A percentile compares a stretch with the other conserved stretches of the same genome.
Evolutionary conservation across 805 yeast genomes (phyloP).

Genomic region (Yamadazyma takamatsuzukensis): DNA sequence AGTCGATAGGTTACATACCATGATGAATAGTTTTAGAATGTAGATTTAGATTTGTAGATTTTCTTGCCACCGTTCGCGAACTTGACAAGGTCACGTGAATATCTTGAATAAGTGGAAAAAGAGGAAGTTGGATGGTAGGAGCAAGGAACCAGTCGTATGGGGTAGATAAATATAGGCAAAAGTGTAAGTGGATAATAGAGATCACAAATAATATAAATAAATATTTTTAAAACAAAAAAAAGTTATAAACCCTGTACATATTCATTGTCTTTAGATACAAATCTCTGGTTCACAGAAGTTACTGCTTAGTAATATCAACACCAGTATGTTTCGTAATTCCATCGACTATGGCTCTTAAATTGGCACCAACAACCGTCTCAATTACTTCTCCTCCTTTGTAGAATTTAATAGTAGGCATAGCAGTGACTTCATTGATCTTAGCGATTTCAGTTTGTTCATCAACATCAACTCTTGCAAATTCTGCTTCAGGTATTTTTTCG

Average conservation of each 20-base stretch:
- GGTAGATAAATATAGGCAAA: no score
- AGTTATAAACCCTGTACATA: no score
- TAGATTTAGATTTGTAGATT: neutral
- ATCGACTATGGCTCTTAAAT: slow-evolving; percentile 35
- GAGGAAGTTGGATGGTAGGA: no score
- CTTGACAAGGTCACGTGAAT: no score
- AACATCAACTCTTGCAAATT: slow-evolving; percentile 68
- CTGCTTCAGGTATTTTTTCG: slow-evolving; percentile 42
- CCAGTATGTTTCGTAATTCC: slow-evolving; percentile 26
- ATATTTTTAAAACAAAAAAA: no score
- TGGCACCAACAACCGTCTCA: slow-evolving; percentile 65
- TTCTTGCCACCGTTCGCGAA: slow-evolving; percentile 1
- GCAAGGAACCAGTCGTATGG: no score
- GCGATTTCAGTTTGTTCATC: slow-evolving; percentile 62
- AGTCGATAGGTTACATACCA: slow-evolving; percentile 4
- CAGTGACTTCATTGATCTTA: slow-evolving; percentile 54
- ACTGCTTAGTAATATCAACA: slow-evolving; percentile 19
- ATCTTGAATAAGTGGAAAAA: no score
- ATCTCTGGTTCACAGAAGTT: no score
- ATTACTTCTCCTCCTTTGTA: slow-evolving; percentile 58
- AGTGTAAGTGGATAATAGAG: no score
- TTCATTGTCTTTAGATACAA: no score
- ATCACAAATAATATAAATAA: no score
- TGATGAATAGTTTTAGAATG: no score
- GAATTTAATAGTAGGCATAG: slow-evolving; percentile 74